Conservation (phyloP, 495 filamentous ascomycete genomes). For the Hypomontagnella monticulosa region DNA sequence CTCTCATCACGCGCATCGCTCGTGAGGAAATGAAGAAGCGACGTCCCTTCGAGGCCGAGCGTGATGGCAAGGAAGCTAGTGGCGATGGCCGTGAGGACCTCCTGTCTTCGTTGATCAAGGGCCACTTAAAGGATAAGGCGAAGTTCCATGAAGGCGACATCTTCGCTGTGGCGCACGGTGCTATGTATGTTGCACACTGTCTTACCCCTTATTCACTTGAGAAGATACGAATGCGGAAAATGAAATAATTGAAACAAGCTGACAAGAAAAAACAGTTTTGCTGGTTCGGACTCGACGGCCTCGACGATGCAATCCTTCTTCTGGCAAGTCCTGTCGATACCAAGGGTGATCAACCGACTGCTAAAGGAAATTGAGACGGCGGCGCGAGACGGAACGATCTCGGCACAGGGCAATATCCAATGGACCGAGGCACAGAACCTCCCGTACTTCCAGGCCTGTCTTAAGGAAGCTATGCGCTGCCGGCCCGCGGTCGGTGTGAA, state of each 20-base stretch:
- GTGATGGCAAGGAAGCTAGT: slow-evolving; percentile 48
- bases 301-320: slow-evolving; percentile 66
- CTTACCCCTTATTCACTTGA: not conserved
- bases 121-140: slow-evolving; percentile 57
- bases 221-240: not conserved
- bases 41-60: slow-evolving; percentile 56
- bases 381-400: slow-evolving; percentile 48
- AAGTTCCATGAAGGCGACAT: slow-evolving; percentile 61
- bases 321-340: slow-evolving; percentile 60
- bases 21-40: slow-evolving; percentile 58
- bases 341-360: slow-evolving; percentile 54
- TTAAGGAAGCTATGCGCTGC: slow-evolving; percentile 74
- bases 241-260: slow-evolving; percentile 4
- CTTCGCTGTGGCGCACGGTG: slow-evolving; percentile 64
- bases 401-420: slow-evolving; percentile 53
- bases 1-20: slow-evolving; percentile 61
- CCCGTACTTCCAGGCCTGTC: slow-evolving; percentile 70
- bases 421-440: slow-evolving; percentile 59
- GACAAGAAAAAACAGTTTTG: slow-evolving; percentile 52
- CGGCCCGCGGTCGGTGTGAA: slow-evolving; percentile 68
- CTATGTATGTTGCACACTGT: slow-evolving; percentile 53
- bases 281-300: slow-evolving; percentile 71
- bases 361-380: slow-evolving; percentile 58
- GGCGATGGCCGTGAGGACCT: slow-evolving; percentile 60
- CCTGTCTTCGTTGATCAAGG: slow-evolving; percentile 57